Evolutionary conservation across 768 basidiomycete genomes (phyloP), one percentile per base, ranked within the genome.

Genomic region (Suillus subalutaceus): DNA sequence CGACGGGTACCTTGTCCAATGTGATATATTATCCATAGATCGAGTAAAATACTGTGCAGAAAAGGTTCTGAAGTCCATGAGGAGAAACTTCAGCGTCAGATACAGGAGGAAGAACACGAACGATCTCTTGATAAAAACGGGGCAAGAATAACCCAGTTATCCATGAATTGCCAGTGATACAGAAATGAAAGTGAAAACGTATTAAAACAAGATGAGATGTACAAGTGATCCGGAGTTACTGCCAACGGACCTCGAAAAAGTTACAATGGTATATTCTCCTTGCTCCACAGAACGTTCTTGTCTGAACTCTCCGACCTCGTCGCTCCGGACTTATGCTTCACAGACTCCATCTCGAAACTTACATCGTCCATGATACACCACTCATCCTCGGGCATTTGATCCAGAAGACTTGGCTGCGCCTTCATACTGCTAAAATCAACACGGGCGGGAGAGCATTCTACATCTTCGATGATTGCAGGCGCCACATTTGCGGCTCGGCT

Each of bases 341-440:
- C 15, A 64, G 71, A 63, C 8, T 77, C 82, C 56, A 74, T 72
- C 73, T 86, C 88, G 66, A 87, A 88, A 70, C 86, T 89, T 40
- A 85, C 72, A 66, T 88, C 85, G 35, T 76, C 78, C 71, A 81
- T 70, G 41, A 73, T 70, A 38, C 75, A 79, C 82, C 80, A 85
- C n/a, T 83, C 82, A 59, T 86, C 85, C 68, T 87, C 86, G 35
- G 84, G 86, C 75, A 80, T 83, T 72, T 89, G 86, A 71, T 88
- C 88, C 69, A 89, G 71, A 69, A 89, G 72, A 68, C 85, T 86
- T 9, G 77, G 85, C 56, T 85, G 83, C 41, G 73, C 71, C 61
- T 77, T 80, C 64, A 82, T 59, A 43, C 23, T 60, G 59, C 26
- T 32, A 13, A 60, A 30, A 63, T 82, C 81, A 56, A 87, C 71